Evolutionary conservation across 306 rosid species (phyloP).

Genomic region (Pyrus pyrifolia): DNA sequence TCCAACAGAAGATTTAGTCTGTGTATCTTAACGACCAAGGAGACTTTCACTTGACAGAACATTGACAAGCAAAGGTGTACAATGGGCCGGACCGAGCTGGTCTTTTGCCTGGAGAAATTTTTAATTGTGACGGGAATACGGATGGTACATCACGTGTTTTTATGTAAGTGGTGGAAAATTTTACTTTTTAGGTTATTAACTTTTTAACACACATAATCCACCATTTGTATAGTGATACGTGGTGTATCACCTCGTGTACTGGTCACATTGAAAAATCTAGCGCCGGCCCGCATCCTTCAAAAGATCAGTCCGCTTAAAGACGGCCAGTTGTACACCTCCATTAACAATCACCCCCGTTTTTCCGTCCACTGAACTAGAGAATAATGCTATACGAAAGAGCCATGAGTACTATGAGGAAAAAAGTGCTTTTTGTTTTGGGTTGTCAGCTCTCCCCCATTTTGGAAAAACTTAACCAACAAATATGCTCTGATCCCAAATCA

Average conservation of each 20-base stretch:
- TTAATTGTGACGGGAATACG: no score
- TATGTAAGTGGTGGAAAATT: no score
- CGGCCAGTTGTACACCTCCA: background rate
- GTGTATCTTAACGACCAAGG: background rate
- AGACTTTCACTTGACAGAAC: background rate
- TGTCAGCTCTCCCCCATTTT: background rate
- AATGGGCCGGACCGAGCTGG: background rate
- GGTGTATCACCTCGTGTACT: no score
- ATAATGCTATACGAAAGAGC: background rate
- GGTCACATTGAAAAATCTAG: accelerated
- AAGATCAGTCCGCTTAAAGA: background rate
- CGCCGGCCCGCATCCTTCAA: background rate
- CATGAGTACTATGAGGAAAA: background rate
- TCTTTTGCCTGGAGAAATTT: no score
- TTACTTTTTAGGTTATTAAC: no score
- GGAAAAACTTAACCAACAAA: background rate
- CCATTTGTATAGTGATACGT: no score
- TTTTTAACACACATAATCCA: no score
- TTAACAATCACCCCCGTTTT: background rate
- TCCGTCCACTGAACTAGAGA: background rate
- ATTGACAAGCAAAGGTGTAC: background rate
- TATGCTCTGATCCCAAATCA: background rate
- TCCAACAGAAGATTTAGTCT: background rate
- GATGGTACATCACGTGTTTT: no score
- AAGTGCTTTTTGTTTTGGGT: background rate